Base-by-base conservation (phyloP, 345 rosid genomes). In the Conringia planisiliqua region DNA sequence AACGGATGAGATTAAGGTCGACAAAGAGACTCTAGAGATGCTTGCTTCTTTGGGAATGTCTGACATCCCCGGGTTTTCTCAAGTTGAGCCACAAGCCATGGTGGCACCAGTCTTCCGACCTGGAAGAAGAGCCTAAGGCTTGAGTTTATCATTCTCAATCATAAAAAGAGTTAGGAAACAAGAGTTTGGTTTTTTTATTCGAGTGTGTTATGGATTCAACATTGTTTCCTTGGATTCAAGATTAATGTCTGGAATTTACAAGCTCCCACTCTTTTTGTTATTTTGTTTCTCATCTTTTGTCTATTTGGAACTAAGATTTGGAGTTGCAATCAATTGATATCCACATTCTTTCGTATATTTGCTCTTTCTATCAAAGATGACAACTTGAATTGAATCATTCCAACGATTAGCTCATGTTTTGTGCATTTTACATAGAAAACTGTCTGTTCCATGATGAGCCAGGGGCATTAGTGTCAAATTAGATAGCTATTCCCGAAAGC, bases 41-140 rank as follows among this genome's bases (percentile, higher is more conserved):
- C 90, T 86, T 79, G 83, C 89, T 64, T 74, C 85, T 57, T 89
- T 90, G 64, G 96, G 93, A 17, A 88, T 90, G 93, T 65, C 82
- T 14, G 90, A 88, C 16, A 46, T 83, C 20, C 74, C 85, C 7
- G 90, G 89, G 17, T 63, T 88, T n/a, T 75, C 73, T 38, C 9
- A 18, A 59, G 73, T 38, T 0, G 68, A 75, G 46, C 16, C 54
- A 10, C 56, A 68, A 60, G 43, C 73, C 17, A 2, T 75, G 27
- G 73, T 75, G 27, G 73, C 24, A 39, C 52, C 54, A 3, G 4
- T 43, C 17, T 46, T 38, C 24, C 51, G 73, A 1, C 62, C 46
- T 0, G 54, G 4, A 48, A 60, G 73, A 68, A 67, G 62, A 12
- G 68, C 1, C 66, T 57, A 56, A 71, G 30, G 35, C 43, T 59